These are phyloP conservation scores for Salix dunnii DNA, from an alignment of 345 rosid species.

Conservation along the genomic window DNA sequence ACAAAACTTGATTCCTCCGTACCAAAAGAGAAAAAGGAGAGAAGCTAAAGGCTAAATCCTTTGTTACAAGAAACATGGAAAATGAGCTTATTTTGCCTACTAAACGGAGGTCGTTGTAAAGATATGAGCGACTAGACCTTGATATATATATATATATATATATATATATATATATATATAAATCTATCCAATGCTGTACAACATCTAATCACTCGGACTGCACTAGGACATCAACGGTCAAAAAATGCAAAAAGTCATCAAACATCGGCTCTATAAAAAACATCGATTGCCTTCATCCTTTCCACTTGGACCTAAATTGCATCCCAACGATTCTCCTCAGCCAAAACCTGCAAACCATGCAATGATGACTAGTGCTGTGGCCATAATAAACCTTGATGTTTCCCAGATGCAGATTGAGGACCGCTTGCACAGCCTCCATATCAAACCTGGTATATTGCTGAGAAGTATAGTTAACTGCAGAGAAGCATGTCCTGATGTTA, in stretches of 20 bases:
- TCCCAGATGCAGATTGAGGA: background rate
- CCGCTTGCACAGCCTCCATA: background rate
- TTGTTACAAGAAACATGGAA: background rate
- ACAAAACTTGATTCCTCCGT: constrained; percentile 6
- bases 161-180: constrained; percentile 3
- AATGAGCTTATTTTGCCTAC: background rate
- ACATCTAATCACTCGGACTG: constrained; percentile 11
- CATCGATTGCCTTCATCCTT: constrained; percentile 12
- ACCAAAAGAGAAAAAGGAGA: background rate
- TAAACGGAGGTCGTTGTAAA: background rate
- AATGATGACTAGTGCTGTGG: background rate
- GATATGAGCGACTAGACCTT: constrained; percentile 12
- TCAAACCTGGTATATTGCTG: constrained; percentile 5
- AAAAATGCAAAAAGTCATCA: constrained; percentile 2
- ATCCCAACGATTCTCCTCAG: constrained; percentile 11
- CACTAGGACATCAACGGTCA: constrained; percentile 15
- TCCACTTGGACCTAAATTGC: background rate
- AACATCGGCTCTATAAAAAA: constrained; percentile 33
- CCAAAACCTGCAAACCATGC: background rate
- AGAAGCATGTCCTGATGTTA: background rate
- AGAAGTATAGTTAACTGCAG: constrained; percentile 27
- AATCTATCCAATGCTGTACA: constrained; percentile 30
- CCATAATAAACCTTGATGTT: background rate
- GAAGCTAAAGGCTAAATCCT: background rate
- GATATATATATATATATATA: constrained; percentile 1